Evolutionary conservation across 208 protist species (phyloP), one percentile per base, ranked within the genome.

Genomic region (Acanthamoeba polyphaga): DNA sequence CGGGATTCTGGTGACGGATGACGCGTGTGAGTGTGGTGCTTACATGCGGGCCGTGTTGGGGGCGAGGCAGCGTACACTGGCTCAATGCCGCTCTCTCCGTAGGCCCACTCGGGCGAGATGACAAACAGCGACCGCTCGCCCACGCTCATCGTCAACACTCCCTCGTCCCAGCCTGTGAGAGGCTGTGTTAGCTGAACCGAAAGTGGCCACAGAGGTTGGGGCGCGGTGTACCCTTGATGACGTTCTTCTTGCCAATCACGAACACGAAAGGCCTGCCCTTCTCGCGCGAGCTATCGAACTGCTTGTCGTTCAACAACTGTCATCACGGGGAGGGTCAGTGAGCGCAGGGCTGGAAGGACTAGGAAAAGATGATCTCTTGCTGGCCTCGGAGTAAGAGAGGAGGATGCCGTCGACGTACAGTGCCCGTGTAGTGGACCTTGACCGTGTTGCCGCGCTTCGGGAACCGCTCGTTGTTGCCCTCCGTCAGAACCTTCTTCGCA

Each of bases 391-490:
- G 8, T 17, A 64, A 64, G 68, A 17, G 68, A 17, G 27, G 17
- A 24, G 19, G 64, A 32, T 70, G n/a, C 15, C 29, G 3, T 13
- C 13, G 49, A 34, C 24, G 80, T 88, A 88, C 80, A 9, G 87
- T 92, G 87, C 87, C 87, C 17, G 43, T 58, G 87, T 92, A 92
- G 87, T 92, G 87, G 60, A 92, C 87, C 24, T 51, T 92, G 62
- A 92, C 87, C 17, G 17, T 92, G 22, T 70, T 76, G 60, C 87
- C 87, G 22, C 64, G 62, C 62, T 92, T 92, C 0, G 87, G 87
- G 62, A 76, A 92, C 24, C 87, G 55, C 22, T 70, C 46, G 32
- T 55, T 55, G 87, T 92, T 46, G 53, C 87, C 87, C n/a, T 92
- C 87, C 58, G 5, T 17, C 32, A 92, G 87, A 10, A 92, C 87